Conservation (phyloP, 2,329 filamentous ascomycete species). For the Fusarium sp. region DNA sequence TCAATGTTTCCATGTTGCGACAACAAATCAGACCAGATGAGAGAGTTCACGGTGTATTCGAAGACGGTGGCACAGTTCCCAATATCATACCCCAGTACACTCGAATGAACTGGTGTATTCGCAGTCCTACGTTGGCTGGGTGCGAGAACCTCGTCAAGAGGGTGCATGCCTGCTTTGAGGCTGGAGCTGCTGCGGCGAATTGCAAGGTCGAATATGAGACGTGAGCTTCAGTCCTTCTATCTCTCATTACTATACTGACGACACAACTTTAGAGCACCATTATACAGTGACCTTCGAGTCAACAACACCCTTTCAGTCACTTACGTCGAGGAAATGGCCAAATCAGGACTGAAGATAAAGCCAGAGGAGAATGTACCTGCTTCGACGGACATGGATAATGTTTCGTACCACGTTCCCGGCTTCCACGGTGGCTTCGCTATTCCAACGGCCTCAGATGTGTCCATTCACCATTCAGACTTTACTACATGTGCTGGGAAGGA, state of each 20-base stretch:
- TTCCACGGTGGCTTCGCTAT: not conserved
- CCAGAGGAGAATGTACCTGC: not conserved
- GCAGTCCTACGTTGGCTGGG: not conserved
- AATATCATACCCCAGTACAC: not conserved
- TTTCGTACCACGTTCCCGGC: not conserved
- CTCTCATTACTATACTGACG: accelerated
- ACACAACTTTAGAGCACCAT: not conserved
- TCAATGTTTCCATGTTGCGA: not conserved
- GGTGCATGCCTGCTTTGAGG: not conserved
- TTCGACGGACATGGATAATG: not conserved
- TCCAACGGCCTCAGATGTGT: not conserved
- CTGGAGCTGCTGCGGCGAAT: not conserved
- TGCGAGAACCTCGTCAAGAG: not conserved
- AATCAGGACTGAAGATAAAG: not conserved
- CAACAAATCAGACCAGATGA: not conserved
- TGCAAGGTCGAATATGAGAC: not conserved
- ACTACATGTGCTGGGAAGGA: not conserved
- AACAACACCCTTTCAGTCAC: not conserved
- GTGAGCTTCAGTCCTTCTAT: not conserved
- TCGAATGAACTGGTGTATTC: not conserved
- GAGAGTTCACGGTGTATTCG: not conserved
- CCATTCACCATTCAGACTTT: not conserved
- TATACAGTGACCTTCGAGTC: not conserved
- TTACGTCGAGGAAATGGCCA: not conserved
- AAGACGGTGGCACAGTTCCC: not conserved